Evolutionary conservation across 2,329 filamentous ascomycete genomes (phyloP), one percentile per base, ranked within the genome.

Genomic region (Graphilbum fragrans): DNA sequence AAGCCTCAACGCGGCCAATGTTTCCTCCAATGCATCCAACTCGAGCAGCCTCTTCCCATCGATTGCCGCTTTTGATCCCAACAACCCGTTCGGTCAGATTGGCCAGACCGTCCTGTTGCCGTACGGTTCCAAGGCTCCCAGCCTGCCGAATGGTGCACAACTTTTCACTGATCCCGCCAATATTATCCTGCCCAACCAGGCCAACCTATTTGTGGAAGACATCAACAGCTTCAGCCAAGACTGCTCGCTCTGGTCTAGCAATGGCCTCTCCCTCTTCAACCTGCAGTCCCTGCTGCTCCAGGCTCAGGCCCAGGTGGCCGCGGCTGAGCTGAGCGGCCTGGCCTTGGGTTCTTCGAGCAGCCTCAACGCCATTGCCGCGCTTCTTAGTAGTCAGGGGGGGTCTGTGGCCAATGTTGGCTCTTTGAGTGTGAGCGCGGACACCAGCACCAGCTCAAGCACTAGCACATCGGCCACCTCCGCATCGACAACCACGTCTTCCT

Each of bases 111-210:
- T 63, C 42, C 55, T 63, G 44, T 53, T 63, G 39, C 58, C 59
- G 8, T 53, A 53, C 47, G 58, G 53, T 38, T 52, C 53, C 16
- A 46, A 50, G 16, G 52, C 57, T 5, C 57, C 57, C 8, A 48
- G 49, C 16, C 49, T 55, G 29, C 46, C 52, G 21, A 47, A 50
- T 22, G 43, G 50, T 6, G 57, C 55, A 25, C 50, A 59, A 39
- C 47, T 61, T 36, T 55, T 63, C 41, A 47, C 49, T 6, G 61
- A 63, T 46, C 61, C 61, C 9, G 61, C 61, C 17, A 50, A 53
- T 38, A 63, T 64, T 44, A 61, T 64, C 43, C 48, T 62, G 21
- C 51, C 58, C 3, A 48, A 50, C 46, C 56, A 59, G 49, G 42
- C 46, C 21, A 46, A 42, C 39, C 50, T 62, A 18, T 57, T 64